These are phyloP conservation scores for Hypoxylon rickii DNA, from an alignment of 495 filamentous ascomycete genomes.

Conservation along the genomic window DNA sequence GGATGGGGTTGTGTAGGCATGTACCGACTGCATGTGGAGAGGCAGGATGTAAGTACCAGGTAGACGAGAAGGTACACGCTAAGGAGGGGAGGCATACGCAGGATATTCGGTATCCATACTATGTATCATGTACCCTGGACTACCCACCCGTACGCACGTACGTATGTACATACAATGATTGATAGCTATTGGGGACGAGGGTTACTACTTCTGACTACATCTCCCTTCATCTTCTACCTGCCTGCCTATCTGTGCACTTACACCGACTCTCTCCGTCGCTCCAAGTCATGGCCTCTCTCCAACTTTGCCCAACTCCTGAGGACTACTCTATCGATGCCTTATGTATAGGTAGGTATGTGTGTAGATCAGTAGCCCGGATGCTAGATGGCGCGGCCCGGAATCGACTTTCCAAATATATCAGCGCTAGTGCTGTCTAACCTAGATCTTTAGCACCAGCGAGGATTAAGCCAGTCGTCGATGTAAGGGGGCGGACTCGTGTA, in stretches of 20 bases:
- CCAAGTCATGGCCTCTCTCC: no score
- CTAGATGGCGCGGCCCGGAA: slow-evolving; percentile 18
- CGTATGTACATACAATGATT: no score
- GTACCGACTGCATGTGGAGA: not conserved
- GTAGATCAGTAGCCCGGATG: slow-evolving; percentile 8
- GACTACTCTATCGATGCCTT: no score
- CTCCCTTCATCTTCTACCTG: no score
- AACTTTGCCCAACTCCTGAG: no score
- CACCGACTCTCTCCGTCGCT: no score
- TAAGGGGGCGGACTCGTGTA: not conserved
- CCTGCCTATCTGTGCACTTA: not conserved
- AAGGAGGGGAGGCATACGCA: not conserved
- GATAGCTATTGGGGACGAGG: no score
- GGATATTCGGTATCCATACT: no score
- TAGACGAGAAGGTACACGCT: not conserved
- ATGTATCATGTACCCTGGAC: no score
- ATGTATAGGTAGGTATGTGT: slow-evolving; percentile 8
- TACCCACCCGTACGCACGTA: no score
- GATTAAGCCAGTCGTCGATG: not conserved
- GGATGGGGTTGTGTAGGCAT: slow-evolving; percentile 6
- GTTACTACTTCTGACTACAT: no score
- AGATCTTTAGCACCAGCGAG: not conserved
- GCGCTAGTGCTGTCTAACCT: not conserved
- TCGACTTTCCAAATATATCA: slow-evolving; percentile 3
- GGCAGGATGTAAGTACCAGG: not conserved